Evolutionary conservation across 2,329 filamentous ascomycete genomes (phyloP).

Genomic region (Helotiales sp.): DNA sequence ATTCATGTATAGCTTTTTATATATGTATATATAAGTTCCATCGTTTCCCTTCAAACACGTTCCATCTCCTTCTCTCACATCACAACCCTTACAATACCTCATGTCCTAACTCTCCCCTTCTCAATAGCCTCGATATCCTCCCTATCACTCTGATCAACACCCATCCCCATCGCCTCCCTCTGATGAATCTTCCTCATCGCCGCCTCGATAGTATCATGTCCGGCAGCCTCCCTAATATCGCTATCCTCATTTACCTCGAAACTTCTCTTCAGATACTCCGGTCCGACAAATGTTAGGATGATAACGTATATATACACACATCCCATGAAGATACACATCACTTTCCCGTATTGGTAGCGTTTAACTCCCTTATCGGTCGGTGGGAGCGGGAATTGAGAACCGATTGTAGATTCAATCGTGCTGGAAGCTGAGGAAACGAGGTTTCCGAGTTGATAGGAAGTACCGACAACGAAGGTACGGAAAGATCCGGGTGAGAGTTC

Average conservation of each 20-base stretch:
- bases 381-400: slow-evolving; percentile 72
- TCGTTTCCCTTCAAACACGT: no score
- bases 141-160: slow-evolving; percentile 14
- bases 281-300: slow-evolving; percentile 38
- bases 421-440: slow-evolving; percentile 72
- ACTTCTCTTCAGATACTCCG: slow-evolving; percentile 46
- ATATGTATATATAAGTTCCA: no score
- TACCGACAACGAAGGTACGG: slow-evolving; percentile 69
- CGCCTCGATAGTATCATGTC: slow-evolving; percentile 33
- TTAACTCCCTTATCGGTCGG: slow-evolving; percentile 43
- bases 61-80: no score
- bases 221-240: slow-evolving; percentile 45
- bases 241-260: slow-evolving; percentile 48
- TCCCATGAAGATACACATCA: slow-evolving; percentile 90
- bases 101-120: neutral
- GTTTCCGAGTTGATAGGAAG: slow-evolving; percentile 75
- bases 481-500: slow-evolving; percentile 71
- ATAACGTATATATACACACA: slow-evolving; percentile 28
- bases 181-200: slow-evolving; percentile 27
- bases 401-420: slow-evolving; percentile 75
- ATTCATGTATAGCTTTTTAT: no score
- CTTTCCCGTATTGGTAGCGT: slow-evolving; percentile 75
- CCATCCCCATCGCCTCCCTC: slow-evolving; percentile 16
- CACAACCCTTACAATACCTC: neutral
- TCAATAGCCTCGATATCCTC: slow-evolving; percentile 18